phyloP scores from a whole-genome alignment of 2,329 filamentous ascomycete species.

The Clonostachys solani region DNA sequence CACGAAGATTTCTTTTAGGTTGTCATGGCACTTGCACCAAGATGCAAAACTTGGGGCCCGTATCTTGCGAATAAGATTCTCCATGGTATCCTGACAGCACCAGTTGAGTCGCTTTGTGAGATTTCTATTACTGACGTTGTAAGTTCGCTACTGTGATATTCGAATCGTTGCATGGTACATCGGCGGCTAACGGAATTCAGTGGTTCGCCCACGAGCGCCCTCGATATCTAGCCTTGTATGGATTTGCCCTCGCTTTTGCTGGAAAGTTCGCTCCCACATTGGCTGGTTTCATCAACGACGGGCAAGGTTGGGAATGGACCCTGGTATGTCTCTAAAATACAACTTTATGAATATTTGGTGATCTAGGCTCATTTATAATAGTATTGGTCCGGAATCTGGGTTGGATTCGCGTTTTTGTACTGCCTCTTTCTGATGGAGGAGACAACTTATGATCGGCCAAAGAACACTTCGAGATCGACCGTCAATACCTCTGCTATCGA shows the following conservation, averaged over 20 bases:
- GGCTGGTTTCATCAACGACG: constrained; percentile 7
- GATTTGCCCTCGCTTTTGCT: constrained; percentile 20
- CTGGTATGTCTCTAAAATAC: constrained; percentile 4
- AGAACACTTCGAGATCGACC: not conserved
- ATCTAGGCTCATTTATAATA: not conserved
- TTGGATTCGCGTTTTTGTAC: constrained; percentile 24
- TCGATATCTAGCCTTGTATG: constrained; percentile 36
- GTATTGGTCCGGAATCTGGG: constrained; percentile 34
- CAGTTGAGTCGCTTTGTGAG: constrained; percentile 40
- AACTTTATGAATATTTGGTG: not conserved
- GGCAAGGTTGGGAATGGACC: constrained; percentile 17
- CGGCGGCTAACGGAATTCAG: constrained; percentile 1
- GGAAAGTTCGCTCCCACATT: constrained; percentile 2
- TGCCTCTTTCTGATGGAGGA: constrained; percentile 57
- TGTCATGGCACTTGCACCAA: not conserved
- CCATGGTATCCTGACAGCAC: constrained; percentile 35
- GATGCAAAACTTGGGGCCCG: not conserved
- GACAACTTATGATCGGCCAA: constrained; percentile 42
- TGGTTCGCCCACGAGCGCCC: constrained; percentile 35
- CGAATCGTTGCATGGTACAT: rapidly evolving
- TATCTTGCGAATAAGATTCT: constrained; percentile 34
- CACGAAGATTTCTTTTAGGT: not conserved
- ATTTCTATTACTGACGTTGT: constrained; percentile 37
- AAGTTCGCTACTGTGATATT: not conserved
- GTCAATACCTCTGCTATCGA: not conserved